Base-by-base conservation (phyloP, 768 basidiomycete genomes). In the Coprinopsis strossmayeri region DNA sequence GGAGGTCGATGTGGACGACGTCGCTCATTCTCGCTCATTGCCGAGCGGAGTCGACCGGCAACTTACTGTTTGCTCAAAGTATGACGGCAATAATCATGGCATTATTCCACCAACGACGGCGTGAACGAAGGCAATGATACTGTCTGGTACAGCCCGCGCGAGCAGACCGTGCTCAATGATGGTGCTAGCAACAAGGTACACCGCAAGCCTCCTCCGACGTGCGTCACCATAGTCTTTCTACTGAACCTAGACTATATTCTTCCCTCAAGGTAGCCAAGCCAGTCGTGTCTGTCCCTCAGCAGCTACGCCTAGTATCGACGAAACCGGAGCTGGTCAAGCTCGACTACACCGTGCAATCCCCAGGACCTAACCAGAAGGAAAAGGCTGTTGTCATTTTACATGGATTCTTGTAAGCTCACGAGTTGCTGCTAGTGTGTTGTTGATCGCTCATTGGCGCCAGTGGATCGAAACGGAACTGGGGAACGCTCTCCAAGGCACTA, bases 401-500 rank as follows among this genome's bases (percentile, higher is more conserved):
- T 57, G 82, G 82, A 2, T 66, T 84, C 48, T 79, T 84, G 82
- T 82, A 51, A 57, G 79, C 24, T 39, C 21, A 23, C 11, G 41
- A 7, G 15, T 15, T 7, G 15, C 18, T 32, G 21, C 5, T 3
- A n/a, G 12, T n/a, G n/a, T n/a, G n/a, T 15, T 24, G 15, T 18
- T 11, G 30, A 17, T n/a, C 34, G 10, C 37, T 4, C 27, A 30
- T n/a, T 17, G 13, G 18, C 37, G 17, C 25, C 56, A 92, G 89
- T 55, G 91, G 91, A 0, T 90, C 84, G 32, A 92, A 93, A 61
- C 79, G 91, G 50, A 95, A 95, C 61, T 96, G 91, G 90, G 69
- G 77, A 3, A 87, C 88, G 0, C 71, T 95, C 3, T 78, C 87
- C 4, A 90, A 87, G 56, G 78, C 81, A 0, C 82, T 96, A 52